These are phyloP conservation scores for Platanthera zijinensis DNA, from an alignment of 106 monocot genomes.

Conservation along the genomic window DNA sequence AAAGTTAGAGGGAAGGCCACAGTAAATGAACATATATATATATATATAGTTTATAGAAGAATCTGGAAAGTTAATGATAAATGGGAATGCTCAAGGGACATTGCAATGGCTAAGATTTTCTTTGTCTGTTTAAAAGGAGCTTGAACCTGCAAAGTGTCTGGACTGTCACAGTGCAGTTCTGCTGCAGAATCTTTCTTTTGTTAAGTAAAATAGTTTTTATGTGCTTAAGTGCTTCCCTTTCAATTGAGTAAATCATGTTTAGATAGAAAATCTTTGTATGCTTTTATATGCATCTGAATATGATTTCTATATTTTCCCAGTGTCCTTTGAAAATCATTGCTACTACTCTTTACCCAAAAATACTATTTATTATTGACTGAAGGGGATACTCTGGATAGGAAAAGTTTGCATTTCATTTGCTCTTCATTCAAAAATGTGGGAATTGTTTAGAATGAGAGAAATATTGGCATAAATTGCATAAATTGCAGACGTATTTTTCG, in stretches of 20 bases:
- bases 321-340: neutral
- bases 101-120: neutral
- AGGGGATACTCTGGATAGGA: neutral
- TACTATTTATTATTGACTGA: neutral
- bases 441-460: too few relatives aligned
- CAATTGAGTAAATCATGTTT: neutral
- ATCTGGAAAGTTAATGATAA: neutral
- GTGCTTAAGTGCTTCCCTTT: neutral
- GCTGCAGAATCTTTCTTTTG: conserved; percentile 16
- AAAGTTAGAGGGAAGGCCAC: too few relatives aligned
- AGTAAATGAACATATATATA: too few relatives aligned
- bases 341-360: neutral
- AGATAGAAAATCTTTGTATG: neutral
- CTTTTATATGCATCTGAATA: neutral
- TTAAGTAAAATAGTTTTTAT: conserved; percentile 1
- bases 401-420: neutral
- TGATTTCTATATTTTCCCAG: neutral
- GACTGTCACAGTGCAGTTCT: neutral
- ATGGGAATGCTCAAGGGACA: neutral
- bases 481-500: too few relatives aligned
- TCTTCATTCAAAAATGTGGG: too few relatives aligned
- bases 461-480: too few relatives aligned
- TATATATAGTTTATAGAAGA: neutral
- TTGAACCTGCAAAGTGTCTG: conserved; percentile 1
- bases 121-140: neutral